These are phyloP conservation scores for Eucalyptus erythrocorys DNA, from an alignment of 345 rosid species.

Conservation along the genomic window DNA sequence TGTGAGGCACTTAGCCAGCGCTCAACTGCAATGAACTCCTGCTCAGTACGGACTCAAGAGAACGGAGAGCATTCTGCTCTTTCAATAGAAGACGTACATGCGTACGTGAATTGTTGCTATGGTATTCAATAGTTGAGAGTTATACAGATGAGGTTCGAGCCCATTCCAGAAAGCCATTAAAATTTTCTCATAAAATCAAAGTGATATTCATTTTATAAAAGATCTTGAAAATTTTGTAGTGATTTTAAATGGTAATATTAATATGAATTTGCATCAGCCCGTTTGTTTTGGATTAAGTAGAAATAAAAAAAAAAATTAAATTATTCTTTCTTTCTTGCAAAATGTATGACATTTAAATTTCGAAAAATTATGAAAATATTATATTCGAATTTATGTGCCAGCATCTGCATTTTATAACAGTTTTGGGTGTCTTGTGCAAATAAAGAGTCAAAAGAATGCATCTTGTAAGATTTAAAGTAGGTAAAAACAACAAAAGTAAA, in stretches of 20 bases:
- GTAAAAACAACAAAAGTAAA: not conserved
- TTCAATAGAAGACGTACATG: not conserved
- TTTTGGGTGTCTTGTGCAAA: not conserved
- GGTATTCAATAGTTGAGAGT: not conserved
- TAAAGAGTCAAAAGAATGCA: not conserved
- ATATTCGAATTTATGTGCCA: too few relatives aligned
- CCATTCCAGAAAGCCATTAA: not conserved
- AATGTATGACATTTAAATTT: too few relatives aligned
- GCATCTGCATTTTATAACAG: not conserved
- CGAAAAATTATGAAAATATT: too few relatives aligned
- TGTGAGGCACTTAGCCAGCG: not conserved
- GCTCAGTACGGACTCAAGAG: not conserved
- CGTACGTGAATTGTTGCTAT: not conserved
- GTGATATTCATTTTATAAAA: not conserved
- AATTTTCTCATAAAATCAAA: too few relatives aligned
- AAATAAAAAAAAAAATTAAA: too few relatives aligned
- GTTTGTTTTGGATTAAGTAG: not conserved
- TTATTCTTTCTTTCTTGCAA: too few relatives aligned
- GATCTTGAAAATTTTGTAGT: not conserved
- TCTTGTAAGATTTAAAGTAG: not conserved
- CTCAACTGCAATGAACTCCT: not conserved
- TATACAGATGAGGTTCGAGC: accelerated
- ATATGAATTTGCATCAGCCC: not conserved
- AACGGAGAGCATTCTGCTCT: not conserved
- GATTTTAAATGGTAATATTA: too few relatives aligned